These are phyloP conservation scores for Neoboletus subvelutipes DNA, from an alignment of 768 basidiomycete genomes.

Conservation along the genomic window DNA sequence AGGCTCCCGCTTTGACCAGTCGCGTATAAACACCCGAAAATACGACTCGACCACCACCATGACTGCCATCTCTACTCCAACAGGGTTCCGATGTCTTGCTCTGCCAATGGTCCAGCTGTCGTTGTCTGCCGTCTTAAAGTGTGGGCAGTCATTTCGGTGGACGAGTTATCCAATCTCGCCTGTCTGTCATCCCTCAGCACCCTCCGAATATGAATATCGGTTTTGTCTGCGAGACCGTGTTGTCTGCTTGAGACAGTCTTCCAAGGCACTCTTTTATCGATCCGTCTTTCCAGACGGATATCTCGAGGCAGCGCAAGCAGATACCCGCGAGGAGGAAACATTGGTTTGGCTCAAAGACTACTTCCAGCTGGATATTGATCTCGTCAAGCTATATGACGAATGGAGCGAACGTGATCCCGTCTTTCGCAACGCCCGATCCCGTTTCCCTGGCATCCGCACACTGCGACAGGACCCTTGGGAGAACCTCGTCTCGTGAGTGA, in stretches of 20 bases:
- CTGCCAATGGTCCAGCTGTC: conserved; percentile 68
- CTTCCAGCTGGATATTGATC: conserved; percentile 81
- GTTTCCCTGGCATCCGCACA: conserved; percentile 82
- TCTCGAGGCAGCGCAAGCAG: conserved; percentile 32
- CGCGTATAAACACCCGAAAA: conserved; percentile 11
- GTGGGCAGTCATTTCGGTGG: conserved; percentile 90
- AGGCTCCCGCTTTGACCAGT: not conserved
- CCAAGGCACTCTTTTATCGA: conserved; percentile 66
- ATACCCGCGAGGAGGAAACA: conserved; percentile 58
- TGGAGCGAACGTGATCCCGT: conserved; percentile 78
- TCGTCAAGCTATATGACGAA: conserved; percentile 65
- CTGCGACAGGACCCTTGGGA: conserved; percentile 96
- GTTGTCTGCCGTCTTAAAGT: conserved; percentile 74
- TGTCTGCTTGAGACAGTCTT: conserved; percentile 75
- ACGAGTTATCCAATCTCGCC: conserved; percentile 40
- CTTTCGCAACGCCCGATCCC: conserved; percentile 60
- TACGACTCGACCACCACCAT: conserved; percentile 3
- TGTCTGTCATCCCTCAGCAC: conserved; percentile 11
- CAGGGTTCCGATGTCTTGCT: conserved; percentile 58
- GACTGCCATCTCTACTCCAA: conserved; percentile 11
- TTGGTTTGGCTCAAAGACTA: conserved; percentile 78
- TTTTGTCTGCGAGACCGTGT: conserved; percentile 81
- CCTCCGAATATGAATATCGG: conserved; percentile 64
- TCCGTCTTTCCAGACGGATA: conserved; percentile 55
- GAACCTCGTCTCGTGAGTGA: conserved; percentile 84